These are phyloP conservation scores for Colletotrichum navitas DNA, from an alignment of 2,329 filamentous ascomycete species.

Conservation along the genomic window DNA sequence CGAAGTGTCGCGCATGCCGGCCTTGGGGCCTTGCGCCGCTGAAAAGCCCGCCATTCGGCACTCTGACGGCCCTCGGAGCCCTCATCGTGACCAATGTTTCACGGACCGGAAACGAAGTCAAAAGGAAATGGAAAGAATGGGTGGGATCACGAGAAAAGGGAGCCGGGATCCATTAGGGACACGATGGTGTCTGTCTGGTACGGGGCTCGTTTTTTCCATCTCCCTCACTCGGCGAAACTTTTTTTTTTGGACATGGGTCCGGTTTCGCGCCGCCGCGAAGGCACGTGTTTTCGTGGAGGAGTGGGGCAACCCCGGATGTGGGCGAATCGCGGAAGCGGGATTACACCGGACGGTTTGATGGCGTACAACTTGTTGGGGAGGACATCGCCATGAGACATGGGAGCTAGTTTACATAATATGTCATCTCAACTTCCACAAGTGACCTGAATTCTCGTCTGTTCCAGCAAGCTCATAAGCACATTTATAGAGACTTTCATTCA, in stretches of 20 bases:
- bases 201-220: slow-evolving; percentile 35
- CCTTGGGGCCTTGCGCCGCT: slow-evolving; percentile 47
- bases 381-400: background rate
- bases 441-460: background rate
- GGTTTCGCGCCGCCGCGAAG: slow-evolving; percentile 38
- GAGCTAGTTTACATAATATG: background rate
- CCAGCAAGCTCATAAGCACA: background rate
- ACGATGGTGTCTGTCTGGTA: slow-evolving; percentile 36
- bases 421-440: background rate
- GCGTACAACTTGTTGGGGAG: background rate
- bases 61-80: slow-evolving; percentile 55
- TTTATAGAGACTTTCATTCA: too few relatives aligned
- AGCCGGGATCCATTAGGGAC: slow-evolving; percentile 36
- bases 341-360: slow-evolving; percentile 22
- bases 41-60: slow-evolving; percentile 56
- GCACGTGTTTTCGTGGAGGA: slow-evolving; percentile 42
- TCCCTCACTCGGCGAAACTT: slow-evolving; percentile 44
- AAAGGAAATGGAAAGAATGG: slow-evolving; percentile 24
- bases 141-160: slow-evolving; percentile 30
- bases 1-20: slow-evolving; percentile 47
- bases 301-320: background rate
- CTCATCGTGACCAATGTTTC: slow-evolving; percentile 52
- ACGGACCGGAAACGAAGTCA: background rate
- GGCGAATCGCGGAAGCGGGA: slow-evolving; percentile 27
- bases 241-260: slow-evolving; percentile 43